Evolutionary conservation across 2,329 filamentous ascomycete species (phyloP).

Genomic region (Arthrobotrys pseudoclavata): DNA sequence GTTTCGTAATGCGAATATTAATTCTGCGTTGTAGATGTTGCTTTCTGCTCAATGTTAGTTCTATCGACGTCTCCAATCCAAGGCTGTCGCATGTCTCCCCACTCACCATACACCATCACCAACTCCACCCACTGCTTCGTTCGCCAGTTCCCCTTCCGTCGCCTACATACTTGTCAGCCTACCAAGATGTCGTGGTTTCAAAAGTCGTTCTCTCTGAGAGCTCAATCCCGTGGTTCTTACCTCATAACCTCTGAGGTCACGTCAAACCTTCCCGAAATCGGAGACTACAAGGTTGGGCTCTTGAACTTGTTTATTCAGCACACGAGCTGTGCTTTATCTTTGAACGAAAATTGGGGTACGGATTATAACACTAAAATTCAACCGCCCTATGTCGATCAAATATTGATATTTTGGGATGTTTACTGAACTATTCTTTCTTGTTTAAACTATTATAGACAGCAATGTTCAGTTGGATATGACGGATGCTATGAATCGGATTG

Average conservation of each 20-base stretch:
- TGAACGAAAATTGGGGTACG: slow-evolving; percentile 88
- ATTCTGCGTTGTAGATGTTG: slow-evolving; percentile 22
- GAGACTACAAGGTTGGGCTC: slow-evolving; percentile 84
- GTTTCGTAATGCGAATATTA: neutral
- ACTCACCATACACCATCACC: slow-evolving; percentile 2
- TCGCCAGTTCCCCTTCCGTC: neutral
- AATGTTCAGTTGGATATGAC: slow-evolving; percentile 95
- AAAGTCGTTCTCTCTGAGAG: slow-evolving; percentile 83
- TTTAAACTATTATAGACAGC: slow-evolving; percentile 61
- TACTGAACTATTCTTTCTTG: neutral
- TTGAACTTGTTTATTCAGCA: slow-evolving; percentile 95
- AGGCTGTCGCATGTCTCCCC: slow-evolving; percentile 21
- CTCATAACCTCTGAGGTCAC: slow-evolving; percentile 85
- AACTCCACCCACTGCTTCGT: slow-evolving; percentile 31
- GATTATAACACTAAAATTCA: no score
- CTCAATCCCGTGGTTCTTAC: slow-evolving; percentile 84
- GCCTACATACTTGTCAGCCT: neutral
- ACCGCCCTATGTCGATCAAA: no score
- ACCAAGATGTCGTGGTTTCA: slow-evolving; percentile 79
- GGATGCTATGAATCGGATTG: slow-evolving; percentile 91
- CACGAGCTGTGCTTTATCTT: slow-evolving; percentile 86
- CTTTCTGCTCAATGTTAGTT: neutral
- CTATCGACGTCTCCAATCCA: slow-evolving; percentile 2
- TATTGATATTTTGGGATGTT: neutral
- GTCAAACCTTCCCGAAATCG: slow-evolving; percentile 81